Conservation (phyloP, 352 stramenopile genomes). For the Peronospora tabacina region DNA sequence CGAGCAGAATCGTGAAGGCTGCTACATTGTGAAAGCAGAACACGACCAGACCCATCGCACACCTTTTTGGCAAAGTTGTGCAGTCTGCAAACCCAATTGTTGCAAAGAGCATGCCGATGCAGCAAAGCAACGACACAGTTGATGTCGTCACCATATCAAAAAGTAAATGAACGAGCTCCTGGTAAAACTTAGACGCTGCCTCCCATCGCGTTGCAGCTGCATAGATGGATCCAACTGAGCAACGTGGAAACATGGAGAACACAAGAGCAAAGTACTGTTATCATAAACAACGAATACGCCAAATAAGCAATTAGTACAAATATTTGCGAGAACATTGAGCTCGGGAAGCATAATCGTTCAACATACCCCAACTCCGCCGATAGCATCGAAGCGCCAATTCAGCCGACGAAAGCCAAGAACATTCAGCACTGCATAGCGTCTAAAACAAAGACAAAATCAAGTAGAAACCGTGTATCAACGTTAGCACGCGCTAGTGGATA, state of each 20-base stretch:
- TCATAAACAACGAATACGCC: not conserved
- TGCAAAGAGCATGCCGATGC: constrained; percentile 44
- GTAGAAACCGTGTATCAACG: not conserved
- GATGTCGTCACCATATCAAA: constrained; percentile 68
- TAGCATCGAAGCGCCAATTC: constrained; percentile 91
- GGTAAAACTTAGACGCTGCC: constrained; percentile 35
- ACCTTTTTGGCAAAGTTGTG: constrained; percentile 54
- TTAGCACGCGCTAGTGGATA: not conserved
- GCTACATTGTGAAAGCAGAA: constrained; percentile 54
- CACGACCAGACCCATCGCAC: constrained; percentile 39
- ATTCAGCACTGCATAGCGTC: constrained; percentile 75
- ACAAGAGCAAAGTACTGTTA: constrained; percentile 84
- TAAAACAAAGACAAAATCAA: constrained; percentile 21
- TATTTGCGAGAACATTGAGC: not conserved
- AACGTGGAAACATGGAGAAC: constrained; percentile 90
- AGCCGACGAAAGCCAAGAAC: constrained; percentile 87
- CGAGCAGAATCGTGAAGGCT: constrained; percentile 62
- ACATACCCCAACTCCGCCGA: constrained; percentile 77
- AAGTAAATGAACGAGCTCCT: constrained; percentile 48
- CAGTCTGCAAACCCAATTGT: constrained; percentile 70
- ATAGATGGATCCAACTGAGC: constrained; percentile 70
- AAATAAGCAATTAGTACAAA: not conserved
- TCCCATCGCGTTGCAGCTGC: constrained; percentile 40
- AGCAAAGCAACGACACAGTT: constrained; percentile 64
- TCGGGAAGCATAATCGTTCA: not conserved